phyloP scores from a whole-genome alignment of 208 protist species.

The Trypanosoma cruzi region DNA sequence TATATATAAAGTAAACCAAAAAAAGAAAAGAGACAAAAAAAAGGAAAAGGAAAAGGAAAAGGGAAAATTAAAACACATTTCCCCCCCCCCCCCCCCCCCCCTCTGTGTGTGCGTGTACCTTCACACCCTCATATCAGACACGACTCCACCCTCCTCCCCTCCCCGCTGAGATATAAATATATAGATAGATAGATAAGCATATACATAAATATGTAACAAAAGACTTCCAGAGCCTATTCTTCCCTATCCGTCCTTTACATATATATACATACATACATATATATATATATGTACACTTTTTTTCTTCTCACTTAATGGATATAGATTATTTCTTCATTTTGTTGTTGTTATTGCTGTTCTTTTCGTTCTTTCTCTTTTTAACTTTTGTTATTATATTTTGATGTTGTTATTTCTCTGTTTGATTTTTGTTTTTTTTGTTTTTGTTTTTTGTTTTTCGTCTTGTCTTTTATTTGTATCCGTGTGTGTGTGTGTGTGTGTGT shows the following conservation, averaged over 20 bases:
- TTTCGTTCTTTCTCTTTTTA: conserved; percentile 7
- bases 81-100: neutral
- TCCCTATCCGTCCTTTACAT: neutral
- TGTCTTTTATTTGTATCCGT: neutral
- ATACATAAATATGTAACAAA: neutral
- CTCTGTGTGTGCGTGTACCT: neutral
- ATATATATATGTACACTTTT: neutral
- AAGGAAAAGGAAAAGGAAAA: conserved; percentile 2
- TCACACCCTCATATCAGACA: too few relatives aligned
- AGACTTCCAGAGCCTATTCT: neutral
- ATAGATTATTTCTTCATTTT: neutral
- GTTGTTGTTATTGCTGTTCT: neutral
- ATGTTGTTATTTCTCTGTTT: neutral
- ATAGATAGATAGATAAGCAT: too few relatives aligned
- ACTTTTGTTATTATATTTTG: too few relatives aligned
- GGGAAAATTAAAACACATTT: neutral
- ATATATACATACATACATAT: neutral
- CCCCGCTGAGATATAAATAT: too few relatives aligned
- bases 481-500: too few relatives aligned
- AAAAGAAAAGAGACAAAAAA: neutral
- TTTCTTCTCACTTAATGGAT: neutral
- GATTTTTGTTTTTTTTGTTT: neutral
- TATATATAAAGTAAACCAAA: neutral
- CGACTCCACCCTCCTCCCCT: too few relatives aligned
- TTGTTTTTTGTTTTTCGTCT: neutral